phyloP scores from a whole-genome alignment of 1,139 yeast genomes.

The Yamadazyma trypodendri region DNA sequence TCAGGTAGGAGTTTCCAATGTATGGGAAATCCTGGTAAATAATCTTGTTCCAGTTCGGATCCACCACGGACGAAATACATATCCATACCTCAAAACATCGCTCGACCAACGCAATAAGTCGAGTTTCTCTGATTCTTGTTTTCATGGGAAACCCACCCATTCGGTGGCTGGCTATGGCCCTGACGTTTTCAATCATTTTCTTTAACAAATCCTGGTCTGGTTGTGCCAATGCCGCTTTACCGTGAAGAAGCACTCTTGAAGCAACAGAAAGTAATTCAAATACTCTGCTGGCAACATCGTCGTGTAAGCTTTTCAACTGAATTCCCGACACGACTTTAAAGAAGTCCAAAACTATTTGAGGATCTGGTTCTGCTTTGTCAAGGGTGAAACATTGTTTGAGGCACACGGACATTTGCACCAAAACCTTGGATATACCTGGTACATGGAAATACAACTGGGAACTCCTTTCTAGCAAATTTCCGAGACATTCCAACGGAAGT shows the following conservation, averaged over 20 bases:
- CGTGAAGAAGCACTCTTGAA: background rate
- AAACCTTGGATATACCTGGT: constrained; percentile 20
- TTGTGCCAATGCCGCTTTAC: background rate
- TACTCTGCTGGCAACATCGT: constrained; percentile 12
- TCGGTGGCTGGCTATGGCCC: constrained; percentile 18
- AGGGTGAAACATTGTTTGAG: constrained; percentile 10
- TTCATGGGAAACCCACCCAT: constrained; percentile 41
- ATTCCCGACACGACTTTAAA: constrained; percentile 7
- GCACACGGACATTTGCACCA: constrained; percentile 15
- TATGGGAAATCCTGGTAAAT: constrained; percentile 41
- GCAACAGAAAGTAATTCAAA: constrained; percentile 9
- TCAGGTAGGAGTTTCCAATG: constrained; percentile 38
- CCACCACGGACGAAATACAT: constrained; percentile 16
- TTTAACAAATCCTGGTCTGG: background rate
- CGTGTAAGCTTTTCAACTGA: constrained; percentile 10
- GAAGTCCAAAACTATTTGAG: constrained; percentile 8
- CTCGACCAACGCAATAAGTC: constrained; percentile 26
- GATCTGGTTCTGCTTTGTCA: constrained; percentile 3
- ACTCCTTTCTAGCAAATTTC: constrained; percentile 16
- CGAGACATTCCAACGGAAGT: constrained; percentile 24
- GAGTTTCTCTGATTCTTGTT: constrained; percentile 23
- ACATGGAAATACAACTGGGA: constrained; percentile 13
- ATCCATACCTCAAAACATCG: constrained; percentile 32
- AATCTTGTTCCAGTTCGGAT: constrained; percentile 37
- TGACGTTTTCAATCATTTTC: constrained; percentile 5